Percentiles rank a stretch among this genome's conserved stretches.
phyloP scores from a whole-genome alignment of 768 basidiomycete species.

The Rhodosporidiobolus odoratus region DNA sequence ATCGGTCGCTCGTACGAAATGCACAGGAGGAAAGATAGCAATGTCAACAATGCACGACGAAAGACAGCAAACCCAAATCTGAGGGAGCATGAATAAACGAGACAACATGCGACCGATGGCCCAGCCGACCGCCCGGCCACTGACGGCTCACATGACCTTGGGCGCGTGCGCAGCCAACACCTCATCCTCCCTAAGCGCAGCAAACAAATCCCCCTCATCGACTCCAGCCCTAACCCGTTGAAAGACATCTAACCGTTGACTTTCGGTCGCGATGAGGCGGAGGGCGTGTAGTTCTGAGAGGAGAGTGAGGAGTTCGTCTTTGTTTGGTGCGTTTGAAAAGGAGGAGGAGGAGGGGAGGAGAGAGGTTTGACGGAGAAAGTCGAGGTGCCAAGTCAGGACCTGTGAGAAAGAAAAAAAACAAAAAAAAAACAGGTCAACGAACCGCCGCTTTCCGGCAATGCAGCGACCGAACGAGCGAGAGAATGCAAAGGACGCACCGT shows the following conservation, averaged over 20 bases:
- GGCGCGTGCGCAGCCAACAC: slow-evolving; percentile 17
- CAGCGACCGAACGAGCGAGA: no score
- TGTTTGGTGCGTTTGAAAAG: background rate
- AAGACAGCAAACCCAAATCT: no score
- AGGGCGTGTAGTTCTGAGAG: slow-evolving; percentile 37
- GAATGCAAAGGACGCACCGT: slow-evolving; percentile 30
- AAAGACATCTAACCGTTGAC: slow-evolving; percentile 37
- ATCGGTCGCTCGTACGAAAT: no score
- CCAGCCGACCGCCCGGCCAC: no score
- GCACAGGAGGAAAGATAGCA: no score
- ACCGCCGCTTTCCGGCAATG: no score
- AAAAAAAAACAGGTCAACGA: background rate
- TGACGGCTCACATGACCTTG: slow-evolving; percentile 2
- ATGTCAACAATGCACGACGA: no score
- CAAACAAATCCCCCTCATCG: slow-evolving; percentile 40
- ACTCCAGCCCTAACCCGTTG: slow-evolving; percentile 37
- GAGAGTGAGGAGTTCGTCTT: slow-evolving; percentile 34
- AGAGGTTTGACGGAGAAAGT: slow-evolving; percentile 37
- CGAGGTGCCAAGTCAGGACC: slow-evolving; percentile 41
- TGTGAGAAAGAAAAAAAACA: background rate
- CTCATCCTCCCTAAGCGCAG: slow-evolving; percentile 38
- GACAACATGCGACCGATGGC: no score
- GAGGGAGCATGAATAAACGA: no score
- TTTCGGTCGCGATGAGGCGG: slow-evolving; percentile 38
- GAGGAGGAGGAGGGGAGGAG: slow-evolving; percentile 7